These are phyloP conservation scores for Plasmodium cynomolgi DNA, from an alignment of 169 alveolate species.

Conservation along the genomic window DNA sequence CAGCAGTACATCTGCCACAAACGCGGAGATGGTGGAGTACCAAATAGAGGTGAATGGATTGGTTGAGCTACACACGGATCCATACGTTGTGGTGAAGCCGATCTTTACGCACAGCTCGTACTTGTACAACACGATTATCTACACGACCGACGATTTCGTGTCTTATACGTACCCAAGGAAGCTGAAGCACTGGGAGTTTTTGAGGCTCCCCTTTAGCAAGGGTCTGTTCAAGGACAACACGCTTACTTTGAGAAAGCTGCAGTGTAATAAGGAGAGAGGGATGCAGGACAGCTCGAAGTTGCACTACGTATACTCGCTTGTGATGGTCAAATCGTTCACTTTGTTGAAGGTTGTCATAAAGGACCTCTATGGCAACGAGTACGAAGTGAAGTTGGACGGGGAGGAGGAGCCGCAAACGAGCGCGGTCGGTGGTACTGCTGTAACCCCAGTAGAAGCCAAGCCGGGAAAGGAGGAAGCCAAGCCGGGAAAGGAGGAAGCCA, in stretches of 20 bases:
- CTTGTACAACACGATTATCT: neutral
- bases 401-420: neutral
- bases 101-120: slow-evolving; percentile 16
- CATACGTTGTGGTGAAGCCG: slow-evolving; percentile 42
- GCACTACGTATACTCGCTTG: neutral
- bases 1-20: neutral
- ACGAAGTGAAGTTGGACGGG: neutral
- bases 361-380: slow-evolving; percentile 31
- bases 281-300: neutral
- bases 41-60: neutral
- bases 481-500: neutral
- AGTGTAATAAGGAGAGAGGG: neutral
- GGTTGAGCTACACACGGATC: neutral
- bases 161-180: slow-evolving; percentile 18
- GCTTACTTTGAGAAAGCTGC: neutral
- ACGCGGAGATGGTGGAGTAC: neutral
- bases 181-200: slow-evolving; percentile 14
- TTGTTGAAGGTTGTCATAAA: slow-evolving; percentile 7
- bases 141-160: slow-evolving; percentile 25
- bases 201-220: slow-evolving; percentile 5
- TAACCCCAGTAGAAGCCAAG: neutral
- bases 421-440: neutral
- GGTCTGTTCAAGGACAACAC: slow-evolving; percentile 18
- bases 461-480: neutral
- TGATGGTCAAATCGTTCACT: neutral